Conservation (phyloP, 139 green algal species). For the Nannochloris sp. region DNA sequence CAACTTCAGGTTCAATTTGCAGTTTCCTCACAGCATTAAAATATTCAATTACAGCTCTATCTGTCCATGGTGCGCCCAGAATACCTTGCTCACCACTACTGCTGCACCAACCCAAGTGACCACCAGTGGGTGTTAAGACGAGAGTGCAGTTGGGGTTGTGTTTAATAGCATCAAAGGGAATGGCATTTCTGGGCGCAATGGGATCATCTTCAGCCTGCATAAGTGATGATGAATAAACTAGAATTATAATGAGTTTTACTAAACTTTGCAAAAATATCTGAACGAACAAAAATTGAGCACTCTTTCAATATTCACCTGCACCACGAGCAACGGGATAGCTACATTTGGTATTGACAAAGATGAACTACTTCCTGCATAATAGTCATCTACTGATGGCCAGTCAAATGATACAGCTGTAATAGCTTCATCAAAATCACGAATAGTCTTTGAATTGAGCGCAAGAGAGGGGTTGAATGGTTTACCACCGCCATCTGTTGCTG, state of each 20-base stretch:
- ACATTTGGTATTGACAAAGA: conserved; percentile 21
- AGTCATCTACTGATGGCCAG: conserved; percentile 73
- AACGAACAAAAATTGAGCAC: too few species aligned
- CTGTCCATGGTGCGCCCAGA: conserved; percentile 62
- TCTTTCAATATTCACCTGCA: too few species aligned
- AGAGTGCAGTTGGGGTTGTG: conserved; percentile 63
- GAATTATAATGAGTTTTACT: too few species aligned
- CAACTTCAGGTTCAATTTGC: conserved; percentile 12
- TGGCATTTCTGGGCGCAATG: conserved; percentile 72
- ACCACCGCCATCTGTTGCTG: neutral
- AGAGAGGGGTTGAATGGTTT: conserved; percentile 27
- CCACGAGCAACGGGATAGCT: conserved; percentile 17
- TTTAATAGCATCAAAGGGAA: conserved; percentile 51
- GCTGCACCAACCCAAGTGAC: conserved; percentile 78
- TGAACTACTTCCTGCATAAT: conserved; percentile 61
- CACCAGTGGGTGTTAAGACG: conserved; percentile 56
- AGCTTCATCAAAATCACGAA: conserved; percentile 79
- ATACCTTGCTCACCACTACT: neutral
- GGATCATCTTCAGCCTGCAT: conserved; percentile 78
- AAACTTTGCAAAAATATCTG: too few species aligned
- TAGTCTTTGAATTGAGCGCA: conserved; percentile 44
- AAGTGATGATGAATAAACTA: too few species aligned
- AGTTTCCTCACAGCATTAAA: conserved; percentile 31
- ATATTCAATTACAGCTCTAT: conserved; percentile 54
- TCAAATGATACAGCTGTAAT: conserved; percentile 65